These are phyloP conservation scores for Pichia cephalocereana DNA, from an alignment of 805 yeast species.

Conservation along the genomic window DNA sequence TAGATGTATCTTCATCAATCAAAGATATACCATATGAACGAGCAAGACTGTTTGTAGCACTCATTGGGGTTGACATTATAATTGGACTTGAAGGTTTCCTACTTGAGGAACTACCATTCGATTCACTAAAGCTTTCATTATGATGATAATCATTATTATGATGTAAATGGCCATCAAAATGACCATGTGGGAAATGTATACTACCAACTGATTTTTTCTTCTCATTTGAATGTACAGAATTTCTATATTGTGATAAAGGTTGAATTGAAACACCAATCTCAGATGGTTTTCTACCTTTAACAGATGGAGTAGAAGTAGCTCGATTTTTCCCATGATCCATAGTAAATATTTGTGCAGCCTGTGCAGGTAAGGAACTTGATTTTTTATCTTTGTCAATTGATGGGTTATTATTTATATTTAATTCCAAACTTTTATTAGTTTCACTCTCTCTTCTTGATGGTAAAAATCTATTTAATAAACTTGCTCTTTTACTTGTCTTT, in stretches of 20 bases:
- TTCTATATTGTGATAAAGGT: constrained; percentile 4
- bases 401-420: not conserved
- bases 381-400: not conserved
- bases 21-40: constrained; percentile 16
- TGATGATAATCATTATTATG: not conserved
- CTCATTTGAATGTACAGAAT: not conserved
- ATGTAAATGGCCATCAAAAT: not conserved
- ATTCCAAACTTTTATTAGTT: not conserved
- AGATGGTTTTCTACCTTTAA: not conserved
- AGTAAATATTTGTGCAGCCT: not conserved
- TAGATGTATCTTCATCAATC: constrained; percentile 16
- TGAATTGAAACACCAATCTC: not conserved
- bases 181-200: not conserved
- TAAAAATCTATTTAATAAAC: constrained; percentile 17
- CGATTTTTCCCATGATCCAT: not conserved
- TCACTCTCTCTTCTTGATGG: constrained; percentile 23
- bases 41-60: constrained; percentile 8
- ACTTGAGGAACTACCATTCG: too few species aligned
- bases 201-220: not conserved
- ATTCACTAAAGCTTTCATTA: not conserved
- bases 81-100: not conserved
- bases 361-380: not conserved
- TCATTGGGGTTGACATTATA: constrained; percentile 9
- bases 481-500: constrained; percentile 14
- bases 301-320: not conserved